These are phyloP conservation scores for Haplosporangium gracile DNA, from an alignment of 192 early-diverging fungal genomes.

Conservation along the genomic window DNA sequence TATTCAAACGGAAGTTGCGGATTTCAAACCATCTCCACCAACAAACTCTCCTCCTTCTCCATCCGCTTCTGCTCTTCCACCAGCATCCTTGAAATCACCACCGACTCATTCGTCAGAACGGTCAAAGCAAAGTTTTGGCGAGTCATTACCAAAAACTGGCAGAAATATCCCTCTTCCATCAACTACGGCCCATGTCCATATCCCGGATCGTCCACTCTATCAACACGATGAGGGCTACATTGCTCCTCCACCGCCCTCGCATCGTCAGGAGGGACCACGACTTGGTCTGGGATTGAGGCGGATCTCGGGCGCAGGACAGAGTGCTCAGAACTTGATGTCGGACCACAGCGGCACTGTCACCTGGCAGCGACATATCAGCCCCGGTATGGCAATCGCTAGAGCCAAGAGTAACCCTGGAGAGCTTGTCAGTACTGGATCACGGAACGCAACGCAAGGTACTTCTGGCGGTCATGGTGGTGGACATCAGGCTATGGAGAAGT, in stretches of 20 bases:
- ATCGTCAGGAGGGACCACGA: not conserved
- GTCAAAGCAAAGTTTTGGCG: not conserved
- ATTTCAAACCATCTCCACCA: slow-evolving; percentile 4
- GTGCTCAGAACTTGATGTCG: not conserved
- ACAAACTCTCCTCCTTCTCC: not conserved
- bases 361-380: slow-evolving; percentile 3
- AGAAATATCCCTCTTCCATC: not conserved
- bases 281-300: slow-evolving; percentile 10
- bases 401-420: slow-evolving; percentile 53
- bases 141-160: not conserved
- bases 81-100: not conserved
- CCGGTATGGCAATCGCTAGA: slow-evolving; percentile 33
- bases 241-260: not conserved
- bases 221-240: not conserved
- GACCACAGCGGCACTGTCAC: not conserved
- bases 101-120: not conserved
- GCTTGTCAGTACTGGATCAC: slow-evolving; percentile 6
- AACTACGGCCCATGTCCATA: slow-evolving; percentile 11
- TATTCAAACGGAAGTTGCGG: not conserved
- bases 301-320: slow-evolving; percentile 7
- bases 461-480: not conserved
- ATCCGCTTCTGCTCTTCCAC: not conserved
- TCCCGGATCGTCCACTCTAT: slow-evolving; percentile 10
- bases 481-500: slow-evolving; percentile 38
- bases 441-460: not conserved